Evolutionary conservation across 2,329 filamentous ascomycete species (phyloP).

Genomic region (Colletotrichum sp.): DNA sequence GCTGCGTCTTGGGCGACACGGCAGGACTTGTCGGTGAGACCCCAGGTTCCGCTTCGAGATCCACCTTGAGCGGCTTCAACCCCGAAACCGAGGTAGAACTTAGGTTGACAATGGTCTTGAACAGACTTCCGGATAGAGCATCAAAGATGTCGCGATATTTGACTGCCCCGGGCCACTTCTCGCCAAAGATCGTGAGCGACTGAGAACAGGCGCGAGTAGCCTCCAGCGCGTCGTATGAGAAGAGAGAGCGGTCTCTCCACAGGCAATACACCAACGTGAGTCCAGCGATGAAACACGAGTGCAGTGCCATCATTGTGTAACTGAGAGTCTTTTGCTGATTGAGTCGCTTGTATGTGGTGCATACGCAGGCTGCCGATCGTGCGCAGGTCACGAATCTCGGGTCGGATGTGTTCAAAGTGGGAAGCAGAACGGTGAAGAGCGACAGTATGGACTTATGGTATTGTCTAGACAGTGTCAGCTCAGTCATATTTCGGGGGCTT

Average conservation of each 20-base stretch:
- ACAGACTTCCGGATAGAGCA: conserved; percentile 25
- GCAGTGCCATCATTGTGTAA: conserved; percentile 33
- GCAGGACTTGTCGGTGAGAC: not conserved
- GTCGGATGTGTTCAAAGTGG: conserved; percentile 24
- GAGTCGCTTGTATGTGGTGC: conserved; percentile 32
- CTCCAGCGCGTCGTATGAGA: conserved; percentile 28
- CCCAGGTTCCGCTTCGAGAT: not conserved
- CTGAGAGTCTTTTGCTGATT: conserved; percentile 32
- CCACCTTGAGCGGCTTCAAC: not conserved
- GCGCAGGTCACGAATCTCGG: conserved; percentile 24
- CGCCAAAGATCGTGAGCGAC: conserved; percentile 32
- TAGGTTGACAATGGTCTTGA: conserved; percentile 26
- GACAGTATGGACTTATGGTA: conserved; percentile 30
- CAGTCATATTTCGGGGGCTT: too few species aligned
- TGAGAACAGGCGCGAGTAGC: conserved; percentile 30
- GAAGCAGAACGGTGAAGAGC: conserved; percentile 28
- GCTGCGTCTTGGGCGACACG: not conserved
- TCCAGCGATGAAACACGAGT: conserved; percentile 32
- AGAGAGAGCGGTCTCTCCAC: conserved; percentile 27
- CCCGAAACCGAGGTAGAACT: not conserved
- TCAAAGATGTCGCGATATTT: conserved; percentile 34
- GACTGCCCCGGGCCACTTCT: conserved; percentile 30
- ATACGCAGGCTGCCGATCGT: conserved; percentile 27
- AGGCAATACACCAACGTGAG: conserved; percentile 32
- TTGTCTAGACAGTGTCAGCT: not conserved